These are phyloP conservation scores for Colletotrichum sp. DNA, from an alignment of 2,329 filamentous ascomycete genomes.

Conservation along the genomic window DNA sequence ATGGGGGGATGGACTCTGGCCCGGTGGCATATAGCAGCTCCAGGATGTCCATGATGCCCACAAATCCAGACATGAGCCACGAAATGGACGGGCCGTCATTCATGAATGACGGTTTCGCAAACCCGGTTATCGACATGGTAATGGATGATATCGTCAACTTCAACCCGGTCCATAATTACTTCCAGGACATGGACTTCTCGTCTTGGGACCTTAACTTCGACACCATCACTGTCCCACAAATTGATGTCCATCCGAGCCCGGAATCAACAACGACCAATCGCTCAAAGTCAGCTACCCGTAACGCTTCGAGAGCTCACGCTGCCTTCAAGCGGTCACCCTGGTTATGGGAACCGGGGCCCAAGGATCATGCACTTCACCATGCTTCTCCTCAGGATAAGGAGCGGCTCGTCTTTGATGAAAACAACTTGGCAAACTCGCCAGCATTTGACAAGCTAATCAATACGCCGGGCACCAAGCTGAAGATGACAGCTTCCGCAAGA, in stretches of 20 bases:
- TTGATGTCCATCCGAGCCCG: slow-evolving; percentile 31
- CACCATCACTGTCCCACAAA: slow-evolving; percentile 30
- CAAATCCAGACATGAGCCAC: background rate
- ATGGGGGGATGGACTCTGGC: background rate
- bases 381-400: slow-evolving; percentile 13
- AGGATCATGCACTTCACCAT: slow-evolving; percentile 26
- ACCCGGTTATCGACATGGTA: slow-evolving; percentile 10
- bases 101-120: slow-evolving; percentile 6
- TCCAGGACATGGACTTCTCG: slow-evolving; percentile 36
- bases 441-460: slow-evolving; percentile 11
- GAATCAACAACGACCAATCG: slow-evolving; percentile 27
- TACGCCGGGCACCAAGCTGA: slow-evolving; percentile 18
- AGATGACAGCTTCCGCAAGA: slow-evolving; percentile 26
- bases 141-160: slow-evolving; percentile 27
- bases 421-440: slow-evolving; percentile 7
- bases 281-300: slow-evolving; percentile 24
- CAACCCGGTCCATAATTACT: slow-evolving; percentile 30
- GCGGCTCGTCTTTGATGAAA: slow-evolving; percentile 1
- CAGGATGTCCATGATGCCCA: background rate
- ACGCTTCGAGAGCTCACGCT: slow-evolving; percentile 32
- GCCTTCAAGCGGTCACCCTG: slow-evolving; percentile 38
- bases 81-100: slow-evolving; percentile 1
- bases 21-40: background rate
- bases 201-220: slow-evolving; percentile 37
- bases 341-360: slow-evolving; percentile 36